Percentiles rank a stretch among this genome's conserved stretches.
Conservation (phyloP, 257 asterid genomes). For the Asclepias syriaca region DNA sequence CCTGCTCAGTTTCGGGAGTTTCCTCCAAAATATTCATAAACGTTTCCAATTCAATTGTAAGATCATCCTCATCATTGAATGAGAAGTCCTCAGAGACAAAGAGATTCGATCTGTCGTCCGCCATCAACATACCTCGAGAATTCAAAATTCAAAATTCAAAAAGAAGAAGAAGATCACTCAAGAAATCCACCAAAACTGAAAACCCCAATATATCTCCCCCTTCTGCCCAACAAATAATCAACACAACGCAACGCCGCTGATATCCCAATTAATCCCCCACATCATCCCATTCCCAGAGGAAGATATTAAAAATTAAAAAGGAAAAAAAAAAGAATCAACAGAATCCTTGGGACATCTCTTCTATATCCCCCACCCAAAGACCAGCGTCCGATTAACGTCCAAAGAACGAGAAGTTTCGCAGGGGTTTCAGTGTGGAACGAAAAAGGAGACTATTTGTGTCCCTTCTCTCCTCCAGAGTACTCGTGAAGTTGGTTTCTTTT, state of each 20-base stretch:
- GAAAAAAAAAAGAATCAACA: background rate
- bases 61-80: constrained; percentile 25
- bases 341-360: background rate
- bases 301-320: too few species aligned
- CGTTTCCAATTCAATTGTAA: constrained; percentile 39
- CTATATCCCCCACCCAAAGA: too few species aligned
- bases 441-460: background rate
- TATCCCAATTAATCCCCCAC: background rate
- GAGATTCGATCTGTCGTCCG: constrained; percentile 25
- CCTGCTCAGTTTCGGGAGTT: constrained; percentile 28
- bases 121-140: constrained; percentile 51
- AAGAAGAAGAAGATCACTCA: constrained; percentile 7
- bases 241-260: background rate
- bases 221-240: background rate
- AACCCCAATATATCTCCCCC: constrained; percentile 28
- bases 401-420: constrained; percentile 4
- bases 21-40: constrained; percentile 32
- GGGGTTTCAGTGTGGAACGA: constrained; percentile 20
- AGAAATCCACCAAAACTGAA: background rate
- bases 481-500: background rate
- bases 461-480: background rate
- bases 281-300: background rate
- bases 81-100: constrained; percentile 26
- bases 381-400: constrained; percentile 4
- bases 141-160: background rate